A percentile compares a stretch with the other conserved stretches of the same genome.
Conservation (phyloP, 1,284 basidiomycete species). For the Cerrena zonata region DNA sequence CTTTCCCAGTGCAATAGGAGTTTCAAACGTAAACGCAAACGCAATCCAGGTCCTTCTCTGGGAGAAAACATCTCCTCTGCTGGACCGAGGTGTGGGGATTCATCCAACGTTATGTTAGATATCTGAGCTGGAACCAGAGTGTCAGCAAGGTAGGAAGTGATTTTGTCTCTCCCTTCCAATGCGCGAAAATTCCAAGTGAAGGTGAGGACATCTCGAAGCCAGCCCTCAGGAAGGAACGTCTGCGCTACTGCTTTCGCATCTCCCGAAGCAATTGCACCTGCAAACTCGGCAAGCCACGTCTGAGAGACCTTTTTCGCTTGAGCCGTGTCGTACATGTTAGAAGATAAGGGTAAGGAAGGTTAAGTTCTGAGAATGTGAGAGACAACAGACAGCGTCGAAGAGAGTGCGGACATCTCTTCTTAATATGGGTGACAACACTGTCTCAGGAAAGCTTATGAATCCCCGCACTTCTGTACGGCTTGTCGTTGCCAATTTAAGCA, state of each 20-base stretch:
- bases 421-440: no score
- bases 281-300: slow-evolving; percentile 43
- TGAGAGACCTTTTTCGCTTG: slow-evolving; percentile 24
- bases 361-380: no score
- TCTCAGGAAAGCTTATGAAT: slow-evolving; percentile 26
- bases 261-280: slow-evolving; percentile 28
- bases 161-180: slow-evolving; percentile 37
- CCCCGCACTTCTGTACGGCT: slow-evolving; percentile 51
- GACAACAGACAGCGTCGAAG: no score
- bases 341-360: background rate
- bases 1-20: slow-evolving; percentile 29
- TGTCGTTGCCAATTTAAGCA: slow-evolving; percentile 50
- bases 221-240: slow-evolving; percentile 40
- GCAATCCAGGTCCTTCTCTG: background rate
- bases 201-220: slow-evolving; percentile 53
- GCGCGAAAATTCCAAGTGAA: slow-evolving; percentile 62
- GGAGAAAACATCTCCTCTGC: slow-evolving; percentile 11
- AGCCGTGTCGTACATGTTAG: background rate
- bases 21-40: slow-evolving; percentile 35
- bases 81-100: slow-evolving; percentile 22
- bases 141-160: slow-evolving; percentile 38
- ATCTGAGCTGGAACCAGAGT: slow-evolving; percentile 22
- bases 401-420: no score
- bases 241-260: slow-evolving; percentile 31
- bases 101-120: slow-evolving; percentile 27